phyloP scores from a whole-genome alignment of 148 eudicot genomes.

The Pharnaceum exiguum region DNA sequence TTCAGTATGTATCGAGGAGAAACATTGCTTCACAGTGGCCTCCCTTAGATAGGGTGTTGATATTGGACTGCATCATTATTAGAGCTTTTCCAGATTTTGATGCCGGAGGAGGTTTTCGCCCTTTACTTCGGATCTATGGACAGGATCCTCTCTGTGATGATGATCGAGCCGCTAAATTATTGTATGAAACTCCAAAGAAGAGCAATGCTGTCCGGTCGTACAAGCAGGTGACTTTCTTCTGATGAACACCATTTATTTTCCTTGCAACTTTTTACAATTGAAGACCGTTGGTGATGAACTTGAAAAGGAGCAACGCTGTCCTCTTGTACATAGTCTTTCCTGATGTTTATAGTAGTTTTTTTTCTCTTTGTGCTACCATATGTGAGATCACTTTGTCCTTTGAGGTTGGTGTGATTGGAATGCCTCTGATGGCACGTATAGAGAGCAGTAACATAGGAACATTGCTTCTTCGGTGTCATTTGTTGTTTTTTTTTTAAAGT shows the following conservation, averaged over 20 bases:
- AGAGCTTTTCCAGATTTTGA: slow-evolving; percentile 62
- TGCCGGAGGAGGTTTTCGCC: slow-evolving; percentile 71
- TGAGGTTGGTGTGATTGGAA: no score
- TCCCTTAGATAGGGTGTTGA: slow-evolving; percentile 67
- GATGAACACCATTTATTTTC: neutral
- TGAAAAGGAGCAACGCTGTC: no score
- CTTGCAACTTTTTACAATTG: no score
- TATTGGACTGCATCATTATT: slow-evolving; percentile 76
- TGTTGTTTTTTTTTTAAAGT: no score
- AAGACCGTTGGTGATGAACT: no score
- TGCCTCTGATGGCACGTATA: no score
- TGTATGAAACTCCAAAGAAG: slow-evolving; percentile 58
- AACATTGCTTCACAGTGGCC: slow-evolving; percentile 87
- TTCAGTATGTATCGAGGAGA: slow-evolving; percentile 86
- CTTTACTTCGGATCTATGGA: slow-evolving; percentile 74
- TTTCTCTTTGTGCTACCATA: no score
- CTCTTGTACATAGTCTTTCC: no score
- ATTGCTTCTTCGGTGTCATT: no score
- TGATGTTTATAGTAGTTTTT: no score
- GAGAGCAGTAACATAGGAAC: no score
- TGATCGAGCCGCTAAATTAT: slow-evolving; percentile 52
- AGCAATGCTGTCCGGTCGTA: slow-evolving; percentile 57
- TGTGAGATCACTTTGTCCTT: no score
- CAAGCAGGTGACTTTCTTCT: slow-evolving; percentile 58
- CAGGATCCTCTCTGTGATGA: slow-evolving; percentile 53